Percentiles rank a stretch among this genome's conserved stretches.
Evolutionary conservation across 192 early-diverging fungal species (phyloP).

Genomic region (Linnemannia exigua): DNA sequence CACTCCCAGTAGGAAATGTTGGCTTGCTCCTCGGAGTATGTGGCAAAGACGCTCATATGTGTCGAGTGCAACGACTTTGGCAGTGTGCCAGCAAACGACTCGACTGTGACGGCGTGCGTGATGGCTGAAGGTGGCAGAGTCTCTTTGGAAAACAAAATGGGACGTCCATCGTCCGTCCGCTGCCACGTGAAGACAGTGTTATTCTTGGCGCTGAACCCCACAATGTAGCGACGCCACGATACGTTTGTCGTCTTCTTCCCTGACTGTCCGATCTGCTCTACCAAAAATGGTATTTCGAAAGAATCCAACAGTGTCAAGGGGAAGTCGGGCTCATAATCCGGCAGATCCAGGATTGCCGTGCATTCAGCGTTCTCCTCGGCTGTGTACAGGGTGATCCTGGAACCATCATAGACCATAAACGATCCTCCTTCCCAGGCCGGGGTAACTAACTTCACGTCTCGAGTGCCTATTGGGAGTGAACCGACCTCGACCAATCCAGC

Average conservation of each 20-base stretch:
- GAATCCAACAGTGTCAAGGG: slow-evolving; percentile 43
- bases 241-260: slow-evolving; percentile 49
- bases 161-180: slow-evolving; percentile 33
- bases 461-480: slow-evolving; percentile 38
- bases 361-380: slow-evolving; percentile 34
- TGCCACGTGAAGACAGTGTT: slow-evolving; percentile 51
- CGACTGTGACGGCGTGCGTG: slow-evolving; percentile 35
- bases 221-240: slow-evolving; percentile 44
- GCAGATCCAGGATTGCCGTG: slow-evolving; percentile 31
- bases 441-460: slow-evolving; percentile 43
- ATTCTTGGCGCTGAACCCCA: slow-evolving; percentile 48
- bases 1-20: slow-evolving; percentile 59
- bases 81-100: slow-evolving; percentile 50
- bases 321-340: slow-evolving; percentile 45
- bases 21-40: slow-evolving; percentile 51
- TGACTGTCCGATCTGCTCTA: slow-evolving; percentile 28
- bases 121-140: slow-evolving; percentile 29
- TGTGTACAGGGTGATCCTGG: slow-evolving; percentile 35
- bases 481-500: slow-evolving; percentile 52
- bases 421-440: slow-evolving; percentile 57
- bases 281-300: slow-evolving; percentile 48
- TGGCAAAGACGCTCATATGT: slow-evolving; percentile 55
- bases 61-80: slow-evolving; percentile 55
- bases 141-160: slow-evolving; percentile 50
- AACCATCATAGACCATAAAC: slow-evolving; percentile 52